A percentile compares a stretch with the other conserved stretches of the same genome.
Conservation (phyloP, 352 stramenopile genomes). For the Globisporangium paddicum region DNA sequence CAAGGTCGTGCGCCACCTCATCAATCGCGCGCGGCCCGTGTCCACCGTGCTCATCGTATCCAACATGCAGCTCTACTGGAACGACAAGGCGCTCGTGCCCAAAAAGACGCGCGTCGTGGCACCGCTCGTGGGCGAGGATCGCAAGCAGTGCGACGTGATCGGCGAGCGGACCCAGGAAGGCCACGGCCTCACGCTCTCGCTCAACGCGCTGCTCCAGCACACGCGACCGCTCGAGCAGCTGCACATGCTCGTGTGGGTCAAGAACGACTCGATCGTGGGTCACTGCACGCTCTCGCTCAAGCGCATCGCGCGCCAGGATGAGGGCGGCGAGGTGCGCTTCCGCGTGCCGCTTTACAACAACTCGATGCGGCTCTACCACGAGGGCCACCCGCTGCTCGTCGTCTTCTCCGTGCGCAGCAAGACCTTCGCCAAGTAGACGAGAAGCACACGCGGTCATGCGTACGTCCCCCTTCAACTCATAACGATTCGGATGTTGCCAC, state of each 20-base stretch:
- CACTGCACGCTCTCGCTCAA: slow-evolving; percentile 82
- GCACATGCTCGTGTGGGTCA: slow-evolving; percentile 85
- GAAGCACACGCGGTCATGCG: not conserved
- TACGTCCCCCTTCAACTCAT: not conserved
- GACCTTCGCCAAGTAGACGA: slow-evolving; percentile 71
- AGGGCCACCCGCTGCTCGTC: slow-evolving; percentile 61
- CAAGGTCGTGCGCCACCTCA: slow-evolving; percentile 59
- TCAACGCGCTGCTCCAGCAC: slow-evolving; percentile 77
- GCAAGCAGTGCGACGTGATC: slow-evolving; percentile 75
- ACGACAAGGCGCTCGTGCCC: slow-evolving; percentile 66
- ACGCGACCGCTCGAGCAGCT: slow-evolving; percentile 62
- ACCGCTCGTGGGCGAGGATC: slow-evolving; percentile 68
- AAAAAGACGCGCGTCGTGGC: slow-evolving; percentile 76
- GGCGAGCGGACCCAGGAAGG: slow-evolving; percentile 52
- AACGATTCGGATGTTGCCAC: not conserved
- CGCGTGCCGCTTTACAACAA: slow-evolving; percentile 75
- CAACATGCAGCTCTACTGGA: slow-evolving; percentile 73
- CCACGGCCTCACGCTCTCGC: slow-evolving; percentile 51
- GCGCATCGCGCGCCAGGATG: slow-evolving; percentile 61
- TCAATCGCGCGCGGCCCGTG: slow-evolving; percentile 48
- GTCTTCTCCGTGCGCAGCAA: slow-evolving; percentile 79
- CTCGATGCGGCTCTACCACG: slow-evolving; percentile 72
- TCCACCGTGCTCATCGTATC: slow-evolving; percentile 69
- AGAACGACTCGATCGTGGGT: slow-evolving; percentile 69
- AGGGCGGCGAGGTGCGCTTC: slow-evolving; percentile 69